Evolutionary conservation across 139 green algal species (phyloP), one percentile per base, ranked within the genome.

Genomic region (Astrephomene gubernaculifera): DNA sequence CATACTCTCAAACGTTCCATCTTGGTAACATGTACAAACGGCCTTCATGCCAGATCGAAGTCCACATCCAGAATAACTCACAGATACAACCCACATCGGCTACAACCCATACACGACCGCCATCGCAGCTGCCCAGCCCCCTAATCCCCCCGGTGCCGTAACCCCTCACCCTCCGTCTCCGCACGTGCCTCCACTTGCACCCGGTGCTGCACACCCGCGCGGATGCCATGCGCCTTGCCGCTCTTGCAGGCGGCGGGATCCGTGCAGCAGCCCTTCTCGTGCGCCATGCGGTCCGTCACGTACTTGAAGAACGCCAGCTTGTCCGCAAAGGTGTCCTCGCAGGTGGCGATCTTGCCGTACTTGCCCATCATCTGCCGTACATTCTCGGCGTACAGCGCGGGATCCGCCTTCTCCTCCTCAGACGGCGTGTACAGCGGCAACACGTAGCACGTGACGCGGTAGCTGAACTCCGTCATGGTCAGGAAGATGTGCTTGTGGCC

Each of bases 361-460:
- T 71, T 87, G 79, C 96, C 82, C 93, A 98, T 97, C 75, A 92
- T 89, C 54, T 90, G 31, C 25, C 94, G 90, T 29, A 98, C 90
- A 64, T 96, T 96, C 36, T 80, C 49, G 0, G 94, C 93, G 78
- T 95, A 98, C 70, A 97, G 86, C 44, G 79, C 65, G 12, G 96
- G 88, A 79, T 98, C 91, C 3, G 57, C 52, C 63, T 75, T 31
- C 86, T 98, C 96, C 29, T 89, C 92, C 3, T 83, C 57, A 24
- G 31, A 91, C 5, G 96, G 96, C 4, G 87, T 33, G 81, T 98
- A 98, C 71, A 97, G 83, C 8, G 96, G 95, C 71, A 98, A 89
- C 89, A 70, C 89, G 76, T 69, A 76, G 9, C 49, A 90, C 25
- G 65, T 86, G 27, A 78, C 79, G 45, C 65, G 12, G 49, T 31